Base-by-base conservation (phyloP, 148 eudicot species). In the Bassia scoparia region DNA sequence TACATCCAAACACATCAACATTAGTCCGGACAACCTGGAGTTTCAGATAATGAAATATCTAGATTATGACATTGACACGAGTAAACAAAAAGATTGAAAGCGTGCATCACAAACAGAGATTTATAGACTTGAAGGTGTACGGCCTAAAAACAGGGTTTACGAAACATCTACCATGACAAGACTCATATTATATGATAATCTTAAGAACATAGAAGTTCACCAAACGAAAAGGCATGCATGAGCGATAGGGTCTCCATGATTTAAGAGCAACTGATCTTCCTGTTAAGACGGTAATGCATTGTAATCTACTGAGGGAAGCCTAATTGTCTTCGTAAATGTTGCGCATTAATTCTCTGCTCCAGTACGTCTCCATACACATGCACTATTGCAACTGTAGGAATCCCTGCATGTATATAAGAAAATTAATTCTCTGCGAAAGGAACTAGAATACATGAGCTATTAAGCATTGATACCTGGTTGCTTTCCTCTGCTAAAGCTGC, bases 211-310 rank as follows among this genome's bases (percentile, higher is more conserved):
- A 27, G 54, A 64, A n/a, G 60, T 30, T 24, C 70, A 64, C 12
- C 33, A 17, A 69, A 14, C 11, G 12, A 41, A 8, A 5, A 41
- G 16, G 30, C 30, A 30, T 53, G 18, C 11, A 50, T 48, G 35
- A 61, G 7, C 10, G 35, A 69, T 11, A 10, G 1, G 41, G 20
- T 44, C 41, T 17, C 14, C 43, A 23, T 43, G 23, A 54, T 26
- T 68, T 4, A 54, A 34, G 24, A 31, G 70, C 76, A 64, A 90
- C 98, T 95, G 81, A 81, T 94, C 98, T 80, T 97, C 98, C 98
- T 94, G 72, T 94, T 94, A 74, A 94, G 98, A 82, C 98, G 98
- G 71, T 91, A n/a, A 94, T 41, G 98, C 97, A 82, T 88, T 88
- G 66, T 97, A 91, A 62, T 50, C 43, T 17, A 71, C 38, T 54